Evolutionary conservation across 1,284 basidiomycete species (phyloP), one percentile per base, ranked within the genome.

Genomic region (Cutaneotrichosporon arboriforme): DNA sequence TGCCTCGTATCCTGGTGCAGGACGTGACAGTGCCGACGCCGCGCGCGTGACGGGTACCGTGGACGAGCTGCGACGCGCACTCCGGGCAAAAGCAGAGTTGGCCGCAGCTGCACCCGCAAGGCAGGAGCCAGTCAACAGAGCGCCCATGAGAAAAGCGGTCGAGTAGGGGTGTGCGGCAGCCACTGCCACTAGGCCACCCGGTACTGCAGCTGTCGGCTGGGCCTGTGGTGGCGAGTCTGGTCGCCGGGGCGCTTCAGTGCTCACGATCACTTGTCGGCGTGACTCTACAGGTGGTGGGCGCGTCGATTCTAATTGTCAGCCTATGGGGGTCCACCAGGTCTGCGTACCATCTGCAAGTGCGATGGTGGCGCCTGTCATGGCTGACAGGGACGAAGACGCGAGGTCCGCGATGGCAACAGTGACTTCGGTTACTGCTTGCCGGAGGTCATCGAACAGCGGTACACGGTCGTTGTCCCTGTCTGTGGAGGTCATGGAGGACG

Each of bases 71-170:
- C 26, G 10, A 8, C 39, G 39, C 2, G 23, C 46, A 21, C 38
- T 14, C 10, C 47, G 38, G 15, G 21, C 22, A 7, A 52, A 44
- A 1, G 52, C 56, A 1, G 31, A 22, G 20, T 46, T 43, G 3
- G 50, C 54, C 1, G 51, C 48, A 0, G 45, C 48, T 1, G 47
- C 44, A 1, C 57, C 57, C 1, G 42, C 45, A 1, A 53, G 33
- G 10, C 48, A 43, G 3, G 54, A 53, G 14, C 31, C 51, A 8
- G 53, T 45, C 22, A 59, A 21, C 14, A 51, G 41, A 0, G 53
- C 57, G 4, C 57, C 57, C 34, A 55, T 40, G 17, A 59, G 54
- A 39, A 59, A 59, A 2, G 57, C 54, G 14, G 53, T 52, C 22
- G 53, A 52, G 51, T 55, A 55, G 18, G 57, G 57, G 45, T 59